phyloP scores from a whole-genome alignment of 805 yeast species.

The Wickerhamomyces hampshirensis region DNA sequence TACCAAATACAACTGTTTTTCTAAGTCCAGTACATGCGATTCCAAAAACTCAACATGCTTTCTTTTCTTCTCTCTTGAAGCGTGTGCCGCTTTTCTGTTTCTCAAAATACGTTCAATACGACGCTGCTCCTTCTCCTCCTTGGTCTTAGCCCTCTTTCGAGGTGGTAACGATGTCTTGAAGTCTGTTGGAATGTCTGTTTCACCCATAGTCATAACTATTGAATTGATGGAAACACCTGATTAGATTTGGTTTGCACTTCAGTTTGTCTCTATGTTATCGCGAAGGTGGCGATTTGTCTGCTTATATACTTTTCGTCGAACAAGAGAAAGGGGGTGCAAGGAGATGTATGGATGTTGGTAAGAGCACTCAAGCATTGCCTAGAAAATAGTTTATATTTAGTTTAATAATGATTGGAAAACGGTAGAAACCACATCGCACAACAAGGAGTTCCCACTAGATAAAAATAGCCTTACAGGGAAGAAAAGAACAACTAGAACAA shows the following conservation, averaged over 20 bases:
- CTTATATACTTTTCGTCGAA: too few relatives aligned
- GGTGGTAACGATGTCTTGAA: constrained; percentile 71
- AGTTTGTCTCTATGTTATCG: too few relatives aligned
- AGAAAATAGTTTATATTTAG: too few relatives aligned
- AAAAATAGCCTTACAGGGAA: too few relatives aligned
- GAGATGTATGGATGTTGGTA: too few relatives aligned
- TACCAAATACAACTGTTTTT: constrained; percentile 19
- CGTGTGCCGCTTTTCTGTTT: constrained; percentile 96
- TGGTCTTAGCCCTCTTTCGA: constrained; percentile 92
- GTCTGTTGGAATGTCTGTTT: constrained; percentile 28
- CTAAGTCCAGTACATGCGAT: constrained; percentile 23
- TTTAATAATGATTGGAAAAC: too few relatives aligned
- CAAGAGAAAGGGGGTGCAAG: not conserved
- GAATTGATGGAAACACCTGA: too few relatives aligned
- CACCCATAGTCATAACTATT: constrained; percentile 19
- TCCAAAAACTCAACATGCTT: constrained; percentile 86
- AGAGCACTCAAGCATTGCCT: too few relatives aligned
- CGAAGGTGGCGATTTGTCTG: not conserved
- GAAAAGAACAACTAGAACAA: too few relatives aligned
- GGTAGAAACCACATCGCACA: not conserved
- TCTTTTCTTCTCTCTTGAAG: constrained; percentile 94
- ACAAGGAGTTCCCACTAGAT: too few relatives aligned
- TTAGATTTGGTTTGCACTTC: too few relatives aligned
- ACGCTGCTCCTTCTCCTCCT: constrained; percentile 96
- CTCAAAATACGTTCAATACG: constrained; percentile 88